A percentile compares a stretch with the other conserved stretches of the same genome.
Conservation (phyloP, 2,329 filamentous ascomycete genomes). For the Penicillium sp. region DNA sequence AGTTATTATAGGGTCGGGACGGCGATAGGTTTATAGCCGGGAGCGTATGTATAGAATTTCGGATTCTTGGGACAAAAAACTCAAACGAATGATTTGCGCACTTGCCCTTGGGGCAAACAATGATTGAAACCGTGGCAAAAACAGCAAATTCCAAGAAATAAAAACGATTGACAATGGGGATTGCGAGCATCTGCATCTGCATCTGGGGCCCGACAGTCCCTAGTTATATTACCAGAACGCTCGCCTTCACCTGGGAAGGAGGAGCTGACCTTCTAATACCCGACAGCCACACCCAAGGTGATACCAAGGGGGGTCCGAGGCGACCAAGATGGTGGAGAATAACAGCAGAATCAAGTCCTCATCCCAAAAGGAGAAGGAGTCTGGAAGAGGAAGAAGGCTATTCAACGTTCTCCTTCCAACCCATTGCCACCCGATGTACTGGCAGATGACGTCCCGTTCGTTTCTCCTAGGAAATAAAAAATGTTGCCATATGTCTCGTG, state of each 20-base stretch:
- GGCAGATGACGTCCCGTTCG: constrained; percentile 12
- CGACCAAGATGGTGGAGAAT: constrained; percentile 7
- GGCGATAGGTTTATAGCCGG: neutral
- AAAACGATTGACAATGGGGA: constrained; percentile 6
- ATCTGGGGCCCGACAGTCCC: neutral
- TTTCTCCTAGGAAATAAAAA: neutral
- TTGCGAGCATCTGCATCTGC: neutral
- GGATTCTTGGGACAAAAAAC: neutral
- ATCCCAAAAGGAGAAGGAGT: constrained; percentile 14
- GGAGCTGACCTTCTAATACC: constrained; percentile 16
- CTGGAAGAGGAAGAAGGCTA: constrained; percentile 4
- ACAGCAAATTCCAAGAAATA: constrained; percentile 2
- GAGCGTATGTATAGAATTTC: neutral
- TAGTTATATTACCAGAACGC: constrained; percentile 15
- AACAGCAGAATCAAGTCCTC: constrained; percentile 8
- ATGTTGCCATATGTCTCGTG: constrained; percentile 17
- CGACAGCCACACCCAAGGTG: constrained; percentile 13
- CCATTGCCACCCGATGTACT: neutral
- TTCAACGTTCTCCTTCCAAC: neutral
- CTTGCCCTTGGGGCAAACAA: constrained; percentile 1
- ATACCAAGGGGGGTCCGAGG: constrained; percentile 11
- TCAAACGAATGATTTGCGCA: neutral
- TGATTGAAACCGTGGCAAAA: neutral
- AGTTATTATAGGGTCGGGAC: neutral
- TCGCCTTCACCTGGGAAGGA: constrained; percentile 1